Conservation (phyloP, 139 green algal genomes). For the Zygnema cylindricum region DNA sequence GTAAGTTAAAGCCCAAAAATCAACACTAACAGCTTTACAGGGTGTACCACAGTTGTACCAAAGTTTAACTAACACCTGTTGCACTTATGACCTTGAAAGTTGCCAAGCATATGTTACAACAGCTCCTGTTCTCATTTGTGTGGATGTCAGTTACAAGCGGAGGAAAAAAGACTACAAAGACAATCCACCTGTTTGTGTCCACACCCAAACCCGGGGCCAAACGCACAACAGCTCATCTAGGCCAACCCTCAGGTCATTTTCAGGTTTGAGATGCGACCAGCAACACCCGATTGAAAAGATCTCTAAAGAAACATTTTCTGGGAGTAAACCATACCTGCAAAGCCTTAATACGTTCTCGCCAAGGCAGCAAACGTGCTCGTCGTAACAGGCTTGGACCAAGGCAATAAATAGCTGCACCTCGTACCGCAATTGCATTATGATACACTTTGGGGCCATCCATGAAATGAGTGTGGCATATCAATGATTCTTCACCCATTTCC, state of each 20-base stretch:
- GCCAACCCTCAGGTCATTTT: neutral
- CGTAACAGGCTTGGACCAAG: constrained; percentile 10
- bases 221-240: neutral
- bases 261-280: neutral
- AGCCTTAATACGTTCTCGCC: constrained; percentile 38
- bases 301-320: neutral
- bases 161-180: no score
- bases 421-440: constrained; percentile 44
- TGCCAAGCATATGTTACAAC: no score
- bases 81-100: no score
- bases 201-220: no score
- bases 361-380: constrained; percentile 32
- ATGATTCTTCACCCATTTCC: constrained; percentile 26
- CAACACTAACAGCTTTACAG: no score
- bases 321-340: neutral
- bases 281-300: neutral
- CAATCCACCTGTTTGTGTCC: no score
- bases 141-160: no score
- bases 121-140: no score
- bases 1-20: no score
- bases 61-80: no score
- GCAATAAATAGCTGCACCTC: constrained; percentile 36
- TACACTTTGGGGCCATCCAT: constrained; percentile 16
- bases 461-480: neutral
- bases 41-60: no score